phyloP scores from a whole-genome alignment of 257 asterid species.

The Rhazya stricta region DNA sequence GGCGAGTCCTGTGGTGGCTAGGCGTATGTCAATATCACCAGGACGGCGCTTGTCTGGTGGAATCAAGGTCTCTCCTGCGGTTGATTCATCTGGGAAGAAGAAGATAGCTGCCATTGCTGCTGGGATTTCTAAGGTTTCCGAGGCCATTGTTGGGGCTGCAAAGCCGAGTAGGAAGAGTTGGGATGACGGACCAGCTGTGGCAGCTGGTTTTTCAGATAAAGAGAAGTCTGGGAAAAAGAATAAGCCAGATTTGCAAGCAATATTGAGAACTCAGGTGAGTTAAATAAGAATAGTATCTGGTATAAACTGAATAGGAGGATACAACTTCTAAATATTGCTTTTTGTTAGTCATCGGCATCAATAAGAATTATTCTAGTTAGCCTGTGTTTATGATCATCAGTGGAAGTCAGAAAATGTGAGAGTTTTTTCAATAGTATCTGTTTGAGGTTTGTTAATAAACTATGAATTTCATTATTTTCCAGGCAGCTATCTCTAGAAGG shows the following conservation, averaged over 20 bases:
- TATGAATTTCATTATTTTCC: slow-evolving; percentile 10
- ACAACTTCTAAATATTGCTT: background rate
- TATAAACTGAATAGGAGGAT: background rate
- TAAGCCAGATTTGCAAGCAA: slow-evolving; percentile 71
- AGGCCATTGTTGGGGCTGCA: slow-evolving; percentile 53
- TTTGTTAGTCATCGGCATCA: background rate
- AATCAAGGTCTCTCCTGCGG: slow-evolving; percentile 55
- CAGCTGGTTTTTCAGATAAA: slow-evolving; percentile 48
- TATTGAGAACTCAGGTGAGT: slow-evolving; percentile 88
- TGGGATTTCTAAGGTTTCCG: slow-evolving; percentile 73
- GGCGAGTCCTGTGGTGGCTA: slow-evolving; percentile 63
- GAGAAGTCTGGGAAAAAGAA: slow-evolving; percentile 44
- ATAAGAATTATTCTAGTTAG: background rate
- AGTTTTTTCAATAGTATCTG: background rate
- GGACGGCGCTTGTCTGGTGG: slow-evolving; percentile 75
- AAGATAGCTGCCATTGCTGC: slow-evolving; percentile 58
- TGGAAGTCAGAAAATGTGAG: background rate
- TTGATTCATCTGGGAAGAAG: slow-evolving; percentile 76
- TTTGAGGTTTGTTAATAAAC: background rate
- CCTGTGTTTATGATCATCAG: background rate
- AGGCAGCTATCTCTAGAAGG: slow-evolving; percentile 98
- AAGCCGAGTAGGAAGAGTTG: slow-evolving; percentile 76
- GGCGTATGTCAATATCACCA: slow-evolving; percentile 88
- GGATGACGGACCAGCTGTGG: slow-evolving; percentile 58
- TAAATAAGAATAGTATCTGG: background rate